Percentiles rank a stretch among this genome's conserved stretches.
These are phyloP conservation scores for Mollisia scopiformis DNA, from an alignment of 2,329 filamentous ascomycete genomes.

Conservation along the genomic window DNA sequence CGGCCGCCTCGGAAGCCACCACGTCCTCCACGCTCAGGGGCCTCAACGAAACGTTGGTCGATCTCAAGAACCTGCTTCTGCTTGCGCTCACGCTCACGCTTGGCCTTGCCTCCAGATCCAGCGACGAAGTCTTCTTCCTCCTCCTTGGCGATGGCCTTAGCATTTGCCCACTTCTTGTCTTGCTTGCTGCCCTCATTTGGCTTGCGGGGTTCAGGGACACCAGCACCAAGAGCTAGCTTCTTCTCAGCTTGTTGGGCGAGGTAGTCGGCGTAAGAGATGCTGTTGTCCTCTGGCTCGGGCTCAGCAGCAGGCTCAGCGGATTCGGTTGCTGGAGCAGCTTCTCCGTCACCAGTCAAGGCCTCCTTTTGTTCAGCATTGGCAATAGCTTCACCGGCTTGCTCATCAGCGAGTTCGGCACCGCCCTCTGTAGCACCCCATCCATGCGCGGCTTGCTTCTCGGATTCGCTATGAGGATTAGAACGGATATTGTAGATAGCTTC, in stretches of 20 bases:
- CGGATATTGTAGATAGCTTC: neutral
- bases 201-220: slow-evolving; percentile 75
- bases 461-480: slow-evolving; percentile 57
- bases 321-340: slow-evolving; percentile 40
- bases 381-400: slow-evolving; percentile 88
- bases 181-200: slow-evolving; percentile 88
- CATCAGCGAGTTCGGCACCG: slow-evolving; percentile 83
- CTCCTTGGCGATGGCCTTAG: slow-evolving; percentile 71
- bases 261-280: slow-evolving; percentile 88
- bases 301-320: slow-evolving; percentile 41
- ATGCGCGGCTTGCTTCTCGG: slow-evolving; percentile 85
- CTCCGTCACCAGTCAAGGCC: slow-evolving; percentile 54
- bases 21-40: slow-evolving; percentile 56
- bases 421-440: slow-evolving; percentile 88
- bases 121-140: slow-evolving; percentile 77
- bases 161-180: slow-evolving; percentile 91
- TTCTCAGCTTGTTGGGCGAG: slow-evolving; percentile 76
- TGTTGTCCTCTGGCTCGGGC: slow-evolving; percentile 69
- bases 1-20: slow-evolving; percentile 45
- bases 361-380: slow-evolving; percentile 85
- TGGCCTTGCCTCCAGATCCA: slow-evolving; percentile 73
- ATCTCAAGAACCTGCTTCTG: slow-evolving; percentile 89
- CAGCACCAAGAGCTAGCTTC: slow-evolving; percentile 70
- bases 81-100: slow-evolving; percentile 88
- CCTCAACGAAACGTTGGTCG: slow-evolving; percentile 80